These are phyloP conservation scores for Aspergillus versicolor DNA, from an alignment of 2,329 filamentous ascomycete species.

Conservation along the genomic window DNA sequence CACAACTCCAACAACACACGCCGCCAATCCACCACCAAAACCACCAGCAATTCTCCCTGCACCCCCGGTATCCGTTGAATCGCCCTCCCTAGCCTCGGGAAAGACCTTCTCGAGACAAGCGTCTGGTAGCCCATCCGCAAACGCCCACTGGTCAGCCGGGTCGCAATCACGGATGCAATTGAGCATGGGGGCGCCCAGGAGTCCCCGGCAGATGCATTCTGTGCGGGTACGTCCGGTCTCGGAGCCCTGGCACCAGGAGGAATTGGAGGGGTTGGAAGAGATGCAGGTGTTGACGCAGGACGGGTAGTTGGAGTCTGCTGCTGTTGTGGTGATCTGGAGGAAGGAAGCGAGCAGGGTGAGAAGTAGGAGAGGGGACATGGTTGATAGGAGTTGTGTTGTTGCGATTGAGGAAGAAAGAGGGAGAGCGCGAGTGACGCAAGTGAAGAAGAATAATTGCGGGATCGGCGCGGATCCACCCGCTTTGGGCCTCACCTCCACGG, in stretches of 20 bases:
- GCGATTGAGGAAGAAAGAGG: background rate
- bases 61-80: background rate
- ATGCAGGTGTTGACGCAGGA: background rate
- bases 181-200: background rate
- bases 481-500: no score
- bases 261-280: background rate
- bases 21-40: no score
- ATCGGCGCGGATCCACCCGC: no score
- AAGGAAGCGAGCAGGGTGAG: background rate
- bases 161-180: background rate
- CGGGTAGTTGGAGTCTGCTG: background rate
- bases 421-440: no score
- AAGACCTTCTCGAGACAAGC: background rate
- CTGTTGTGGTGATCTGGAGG: background rate
- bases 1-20: background rate
- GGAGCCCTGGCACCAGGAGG: slow-evolving; percentile 1
- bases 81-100: background rate
- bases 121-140: background rate
- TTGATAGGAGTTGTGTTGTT: background rate
- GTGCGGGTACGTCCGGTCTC: background rate
- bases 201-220: background rate
- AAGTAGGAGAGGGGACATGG: background rate
- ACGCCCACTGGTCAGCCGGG: background rate
- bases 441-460: no score
- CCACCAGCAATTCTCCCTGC: background rate